Percentiles rank a stretch among this genome's conserved stretches.
Evolutionary conservation across 495 filamentous ascomycete species (phyloP).

Genomic region (Rostrohypoxylon terebratum): DNA sequence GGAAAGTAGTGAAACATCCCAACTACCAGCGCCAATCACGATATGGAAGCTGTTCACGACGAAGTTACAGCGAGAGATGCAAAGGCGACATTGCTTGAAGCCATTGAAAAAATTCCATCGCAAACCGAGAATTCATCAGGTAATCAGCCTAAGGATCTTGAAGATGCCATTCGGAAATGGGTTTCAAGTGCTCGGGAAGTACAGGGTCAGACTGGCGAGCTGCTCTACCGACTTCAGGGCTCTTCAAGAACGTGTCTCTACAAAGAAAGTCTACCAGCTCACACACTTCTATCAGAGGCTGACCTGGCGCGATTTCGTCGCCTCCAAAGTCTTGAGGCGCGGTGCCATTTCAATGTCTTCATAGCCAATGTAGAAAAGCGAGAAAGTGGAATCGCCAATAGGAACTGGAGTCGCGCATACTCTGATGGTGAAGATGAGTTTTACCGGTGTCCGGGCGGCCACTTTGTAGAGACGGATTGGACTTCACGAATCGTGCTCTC

Average conservation of each 20-base stretch:
- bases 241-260: too few species aligned
- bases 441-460: neutral
- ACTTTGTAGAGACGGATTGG: slow-evolving; percentile 7
- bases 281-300: neutral
- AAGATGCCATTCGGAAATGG: slow-evolving; percentile 12
- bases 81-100: neutral
- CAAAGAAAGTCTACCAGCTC: too few species aligned
- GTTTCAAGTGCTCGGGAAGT: neutral
- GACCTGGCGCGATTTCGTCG: slow-evolving; percentile 1
- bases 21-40: neutral
- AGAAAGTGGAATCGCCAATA: neutral
- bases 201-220: neutral
- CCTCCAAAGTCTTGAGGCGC: slow-evolving; percentile 9
- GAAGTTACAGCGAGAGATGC: neutral
- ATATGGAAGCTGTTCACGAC: neutral
- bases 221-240: slow-evolving; percentile 15
- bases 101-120: slow-evolving; percentile 11
- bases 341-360: slow-evolving; percentile 20
- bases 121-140: neutral
- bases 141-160: neutral
- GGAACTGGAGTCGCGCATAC: neutral
- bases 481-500: neutral
- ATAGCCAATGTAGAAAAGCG: slow-evolving; percentile 12
- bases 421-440: slow-evolving; percentile 4
- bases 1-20: neutral